Evolutionary conservation across 1,284 basidiomycete species (phyloP).

Genomic region (Ustilago esculenta): DNA sequence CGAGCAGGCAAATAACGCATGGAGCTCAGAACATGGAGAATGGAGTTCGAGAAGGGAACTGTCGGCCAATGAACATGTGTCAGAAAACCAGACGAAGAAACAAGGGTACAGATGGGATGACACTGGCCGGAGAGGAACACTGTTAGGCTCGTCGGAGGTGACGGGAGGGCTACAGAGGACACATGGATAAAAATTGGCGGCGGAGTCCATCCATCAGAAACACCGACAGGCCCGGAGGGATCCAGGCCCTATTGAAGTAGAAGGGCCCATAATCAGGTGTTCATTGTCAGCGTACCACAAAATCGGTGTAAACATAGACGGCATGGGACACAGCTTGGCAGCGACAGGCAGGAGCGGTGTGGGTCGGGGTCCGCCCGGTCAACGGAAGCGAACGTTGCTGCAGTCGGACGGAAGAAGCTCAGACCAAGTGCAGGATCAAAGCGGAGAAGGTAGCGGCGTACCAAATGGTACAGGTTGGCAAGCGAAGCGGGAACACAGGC

Average conservation of each 20-base stretch:
- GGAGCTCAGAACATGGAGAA: background rate
- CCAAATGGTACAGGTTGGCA: conserved; percentile 2
- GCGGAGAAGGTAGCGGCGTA: conserved; percentile 19
- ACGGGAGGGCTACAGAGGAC: background rate
- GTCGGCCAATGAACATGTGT: conserved; percentile 2
- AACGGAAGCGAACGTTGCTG: background rate
- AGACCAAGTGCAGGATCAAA: no score
- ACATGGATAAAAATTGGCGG: background rate
- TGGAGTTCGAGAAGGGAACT: background rate
- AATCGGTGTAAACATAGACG: conserved; percentile 11
- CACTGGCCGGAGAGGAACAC: background rate
- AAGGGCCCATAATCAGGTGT: conserved; percentile 12
- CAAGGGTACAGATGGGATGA: background rate
- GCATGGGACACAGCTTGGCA: no score
- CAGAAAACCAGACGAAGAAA: conserved; percentile 1
- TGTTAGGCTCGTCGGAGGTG: background rate
- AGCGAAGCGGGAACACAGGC: no score
- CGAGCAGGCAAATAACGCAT: conserved; percentile 5
- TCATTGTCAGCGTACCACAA: conserved; percentile 23
- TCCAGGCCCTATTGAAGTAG: conserved; percentile 21
- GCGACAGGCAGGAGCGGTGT: conserved; percentile 10
- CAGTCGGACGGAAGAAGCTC: background rate
- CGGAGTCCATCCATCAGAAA: conserved; percentile 14
- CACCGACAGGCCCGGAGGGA: conserved; percentile 21
- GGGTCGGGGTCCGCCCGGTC: background rate